Evolutionary conservation across 1,284 basidiomycete species (phyloP), one percentile per base, ranked within the genome.

Genomic region (Trichosporon sp.): DNA sequence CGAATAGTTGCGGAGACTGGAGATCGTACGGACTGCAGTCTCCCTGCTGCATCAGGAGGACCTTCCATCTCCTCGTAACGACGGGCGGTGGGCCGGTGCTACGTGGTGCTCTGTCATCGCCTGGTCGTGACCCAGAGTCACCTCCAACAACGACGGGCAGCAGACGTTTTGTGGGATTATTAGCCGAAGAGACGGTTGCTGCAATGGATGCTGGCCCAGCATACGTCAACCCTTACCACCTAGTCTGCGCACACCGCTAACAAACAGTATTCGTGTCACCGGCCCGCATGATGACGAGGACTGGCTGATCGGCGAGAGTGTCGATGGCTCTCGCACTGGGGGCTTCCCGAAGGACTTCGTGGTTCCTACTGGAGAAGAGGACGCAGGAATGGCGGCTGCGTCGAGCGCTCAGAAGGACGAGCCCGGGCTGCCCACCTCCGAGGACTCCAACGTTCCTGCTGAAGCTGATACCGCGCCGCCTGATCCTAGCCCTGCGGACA

Each of bases 241-340:
- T 11, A 18, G 27, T 23, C 63, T 27, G 44, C 7, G 21, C 63
- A 31, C n/a, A 21, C 12, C 7, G 25, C 71, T 70, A 35, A 72
- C 27, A n/a, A 9, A 15, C 64, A 83, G 82, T 2, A 81, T 83
- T 29, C 75, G 81, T 56, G 82, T 83, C 31, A 82, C 80, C 0
- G 82, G 81, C 8, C 78, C 78, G 1, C 81, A 83, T 27, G 82
- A 83, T 67, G 82, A 83, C 68, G 82, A 83, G 70, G 82, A 83
- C 71, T 83, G 82, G 82, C 68, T 83, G 12, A 65, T 82, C 1
- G 82, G 82, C 21, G 81, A 81, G 70, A 76, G 72, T 12, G 56
- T 83, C 2, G 82, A 83, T 70, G 81, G 81, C 9, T 72, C 76
- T 12, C 77, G 78, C 31, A 68, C 71, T 0, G 82, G 82, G 35